phyloP scores from a whole-genome alignment of 257 asterid species.

The Datura wrightii region DNA sequence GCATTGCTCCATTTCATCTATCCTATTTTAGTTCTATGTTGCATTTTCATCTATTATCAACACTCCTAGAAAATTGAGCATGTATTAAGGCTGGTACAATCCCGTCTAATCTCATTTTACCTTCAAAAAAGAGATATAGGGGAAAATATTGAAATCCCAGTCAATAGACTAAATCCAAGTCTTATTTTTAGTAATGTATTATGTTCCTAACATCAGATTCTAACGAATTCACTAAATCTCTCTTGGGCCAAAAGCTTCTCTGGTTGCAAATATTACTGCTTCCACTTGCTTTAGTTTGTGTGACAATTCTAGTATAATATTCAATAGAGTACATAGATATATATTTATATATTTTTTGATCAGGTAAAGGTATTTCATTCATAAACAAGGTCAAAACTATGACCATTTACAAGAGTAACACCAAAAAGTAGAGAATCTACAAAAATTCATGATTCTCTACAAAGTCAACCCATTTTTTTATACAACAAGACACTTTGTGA shows the following conservation, averaged over 20 bases:
- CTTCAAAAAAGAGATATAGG: neutral
- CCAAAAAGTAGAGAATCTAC: no score
- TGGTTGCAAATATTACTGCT: slow-evolving; percentile 6
- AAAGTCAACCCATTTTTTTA: no score
- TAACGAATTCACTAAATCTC: neutral
- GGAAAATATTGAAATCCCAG: neutral
- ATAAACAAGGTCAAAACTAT: no score
- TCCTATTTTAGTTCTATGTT: neutral
- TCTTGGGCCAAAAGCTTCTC: neutral
- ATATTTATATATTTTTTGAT: neutral
- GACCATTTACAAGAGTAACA: no score
- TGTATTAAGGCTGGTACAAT: neutral
- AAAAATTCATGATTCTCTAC: no score
- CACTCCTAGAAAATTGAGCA: neutral
- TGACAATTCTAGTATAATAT: neutral
- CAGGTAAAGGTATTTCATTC: no score
- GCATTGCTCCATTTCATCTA: neutral
- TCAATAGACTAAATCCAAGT: neutral
- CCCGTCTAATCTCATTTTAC: neutral
- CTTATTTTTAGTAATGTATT: neutral
- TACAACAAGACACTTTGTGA: no score
- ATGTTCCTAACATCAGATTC: neutral
- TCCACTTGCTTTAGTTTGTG: slow-evolving; percentile 2
- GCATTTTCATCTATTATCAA: neutral
- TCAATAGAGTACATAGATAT: neutral